Conservation (phyloP, 1,139 yeast genomes). For the Magnusiomyces tetraspermus region DNA sequence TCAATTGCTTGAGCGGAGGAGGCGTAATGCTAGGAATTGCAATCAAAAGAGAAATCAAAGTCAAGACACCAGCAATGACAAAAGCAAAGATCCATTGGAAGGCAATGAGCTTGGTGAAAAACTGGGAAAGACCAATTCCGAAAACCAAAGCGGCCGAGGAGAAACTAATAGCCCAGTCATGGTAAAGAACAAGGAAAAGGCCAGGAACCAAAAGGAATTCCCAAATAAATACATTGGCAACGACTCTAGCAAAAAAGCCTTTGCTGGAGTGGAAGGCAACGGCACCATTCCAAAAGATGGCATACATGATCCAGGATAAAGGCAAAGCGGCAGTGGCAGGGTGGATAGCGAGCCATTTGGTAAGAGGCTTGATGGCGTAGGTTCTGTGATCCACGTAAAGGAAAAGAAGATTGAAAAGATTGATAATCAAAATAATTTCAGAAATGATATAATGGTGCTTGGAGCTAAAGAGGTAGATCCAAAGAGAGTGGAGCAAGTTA, state of each 20-base stretch:
- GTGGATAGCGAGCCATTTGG: constrained; percentile 51
- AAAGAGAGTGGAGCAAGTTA: constrained; percentile 49
- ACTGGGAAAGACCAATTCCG: constrained; percentile 62
- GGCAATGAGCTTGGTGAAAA: constrained; percentile 58
- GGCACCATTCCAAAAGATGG: constrained; percentile 79
- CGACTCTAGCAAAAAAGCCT: constrained; percentile 48
- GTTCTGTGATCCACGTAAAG: constrained; percentile 56
- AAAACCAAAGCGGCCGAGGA: constrained; percentile 48
- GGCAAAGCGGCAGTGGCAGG: constrained; percentile 62
- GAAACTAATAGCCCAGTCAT: constrained; percentile 66
- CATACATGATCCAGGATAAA: constrained; percentile 61
- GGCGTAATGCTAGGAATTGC: constrained; percentile 25
- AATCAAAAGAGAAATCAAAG: constrained; percentile 40
- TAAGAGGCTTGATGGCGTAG: constrained; percentile 43
- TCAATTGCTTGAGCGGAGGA: neutral
- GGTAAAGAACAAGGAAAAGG: constrained; percentile 46
- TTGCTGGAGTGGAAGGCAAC: constrained; percentile 43
- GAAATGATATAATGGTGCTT: constrained; percentile 46
- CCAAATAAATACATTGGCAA: constrained; percentile 72
- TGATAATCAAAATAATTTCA: constrained; percentile 47
- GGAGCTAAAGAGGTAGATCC: constrained; percentile 53
- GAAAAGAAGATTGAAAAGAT: constrained; percentile 48
- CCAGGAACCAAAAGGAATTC: constrained; percentile 61
- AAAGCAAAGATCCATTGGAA: constrained; percentile 81
- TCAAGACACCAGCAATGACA: constrained; percentile 47